Evolutionary conservation across 805 yeast species (phyloP).

Genomic region (Spathaspora hagerdaliae): DNA sequence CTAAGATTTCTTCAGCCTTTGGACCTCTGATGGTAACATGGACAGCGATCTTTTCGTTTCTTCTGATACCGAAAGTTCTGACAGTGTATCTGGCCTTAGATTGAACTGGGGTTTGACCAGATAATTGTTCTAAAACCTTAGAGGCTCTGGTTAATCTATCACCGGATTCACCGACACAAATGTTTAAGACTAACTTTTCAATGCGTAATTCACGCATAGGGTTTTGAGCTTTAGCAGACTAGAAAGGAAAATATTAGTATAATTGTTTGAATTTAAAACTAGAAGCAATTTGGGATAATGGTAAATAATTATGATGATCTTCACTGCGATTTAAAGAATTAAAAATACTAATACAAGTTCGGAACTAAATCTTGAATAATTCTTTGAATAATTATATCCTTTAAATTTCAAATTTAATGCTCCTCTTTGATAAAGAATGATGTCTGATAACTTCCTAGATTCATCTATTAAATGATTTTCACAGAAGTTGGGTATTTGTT

Average conservation of each 20-base stretch:
- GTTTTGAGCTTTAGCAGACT: slow-evolving; percentile 61
- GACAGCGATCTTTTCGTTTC: slow-evolving; percentile 99
- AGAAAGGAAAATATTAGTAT: background rate
- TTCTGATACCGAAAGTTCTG: slow-evolving; percentile 99
- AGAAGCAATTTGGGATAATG: too few species aligned
- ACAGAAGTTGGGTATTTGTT: too few species aligned
- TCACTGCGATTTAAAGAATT: too few species aligned
- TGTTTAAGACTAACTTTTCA: slow-evolving; percentile 99
- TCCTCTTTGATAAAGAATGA: too few species aligned
- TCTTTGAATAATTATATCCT: too few species aligned
- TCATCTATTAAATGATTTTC: too few species aligned
- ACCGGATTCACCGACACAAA: slow-evolving; percentile 99
- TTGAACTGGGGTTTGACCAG: slow-evolving; percentile 99
- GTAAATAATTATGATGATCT: too few species aligned
- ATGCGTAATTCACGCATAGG: slow-evolving; percentile 98
- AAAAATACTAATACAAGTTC: too few species aligned
- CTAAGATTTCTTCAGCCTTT: slow-evolving; percentile 91
- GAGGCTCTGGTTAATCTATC: slow-evolving; percentile 99
- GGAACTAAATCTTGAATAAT: too few species aligned
- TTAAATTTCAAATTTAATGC: too few species aligned
- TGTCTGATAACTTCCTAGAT: too few species aligned
- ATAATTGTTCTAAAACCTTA: slow-evolving; percentile 98
- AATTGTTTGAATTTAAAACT: background rate
- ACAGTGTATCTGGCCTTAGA: slow-evolving; percentile 99
- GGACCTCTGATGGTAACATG: slow-evolving; percentile 99